Evolutionary conservation across 1,284 basidiomycete species (phyloP).

Genomic region (Phellinidium pouzarii): DNA sequence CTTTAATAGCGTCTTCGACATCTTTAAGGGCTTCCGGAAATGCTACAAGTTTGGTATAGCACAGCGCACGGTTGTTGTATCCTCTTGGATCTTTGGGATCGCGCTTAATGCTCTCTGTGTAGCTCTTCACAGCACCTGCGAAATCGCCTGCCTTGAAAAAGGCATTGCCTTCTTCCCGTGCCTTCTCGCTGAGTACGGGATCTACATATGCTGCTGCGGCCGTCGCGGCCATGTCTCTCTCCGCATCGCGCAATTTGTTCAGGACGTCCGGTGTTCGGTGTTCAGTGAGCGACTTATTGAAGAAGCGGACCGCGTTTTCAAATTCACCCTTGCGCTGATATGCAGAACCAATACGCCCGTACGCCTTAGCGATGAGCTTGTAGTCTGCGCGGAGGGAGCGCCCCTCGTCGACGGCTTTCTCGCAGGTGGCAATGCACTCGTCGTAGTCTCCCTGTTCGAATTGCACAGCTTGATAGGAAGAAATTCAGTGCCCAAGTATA

Average conservation of each 20-base stretch:
- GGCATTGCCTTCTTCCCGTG: conserved; percentile 88
- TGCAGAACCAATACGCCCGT: conserved; percentile 84
- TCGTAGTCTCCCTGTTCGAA: conserved; percentile 92
- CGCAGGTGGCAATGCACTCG: conserved; percentile 85
- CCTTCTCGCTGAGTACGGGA: conserved; percentile 76
- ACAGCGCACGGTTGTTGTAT: conserved; percentile 96
- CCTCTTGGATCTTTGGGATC: conserved; percentile 86
- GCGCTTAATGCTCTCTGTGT: conserved; percentile 96
- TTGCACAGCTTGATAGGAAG: conserved; percentile 76
- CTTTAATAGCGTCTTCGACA: conserved; percentile 87
- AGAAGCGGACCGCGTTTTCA: conserved; percentile 79
- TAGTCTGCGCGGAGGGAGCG: conserved; percentile 75
- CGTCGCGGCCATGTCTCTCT: conserved; percentile 73
- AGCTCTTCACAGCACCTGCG: conserved; percentile 87
- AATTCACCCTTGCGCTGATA: conserved; percentile 82
- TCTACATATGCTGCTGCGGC: conserved; percentile 86
- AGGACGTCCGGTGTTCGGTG: conserved; percentile 94
- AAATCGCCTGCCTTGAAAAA: conserved; percentile 92
- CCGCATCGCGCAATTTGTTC: conserved; percentile 82
- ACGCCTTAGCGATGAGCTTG: conserved; percentile 80
- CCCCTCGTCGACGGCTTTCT: conserved; percentile 94
- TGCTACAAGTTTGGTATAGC: conserved; percentile 93
- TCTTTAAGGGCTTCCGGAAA: conserved; percentile 97
- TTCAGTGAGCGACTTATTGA: conserved; percentile 89
- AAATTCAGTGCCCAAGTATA: conserved; percentile 9